A percentile compares a stretch with the other conserved stretches of the same genome.
Conservation (phyloP, 2,329 filamentous ascomycete genomes). For the Alternaria solani region DNA sequence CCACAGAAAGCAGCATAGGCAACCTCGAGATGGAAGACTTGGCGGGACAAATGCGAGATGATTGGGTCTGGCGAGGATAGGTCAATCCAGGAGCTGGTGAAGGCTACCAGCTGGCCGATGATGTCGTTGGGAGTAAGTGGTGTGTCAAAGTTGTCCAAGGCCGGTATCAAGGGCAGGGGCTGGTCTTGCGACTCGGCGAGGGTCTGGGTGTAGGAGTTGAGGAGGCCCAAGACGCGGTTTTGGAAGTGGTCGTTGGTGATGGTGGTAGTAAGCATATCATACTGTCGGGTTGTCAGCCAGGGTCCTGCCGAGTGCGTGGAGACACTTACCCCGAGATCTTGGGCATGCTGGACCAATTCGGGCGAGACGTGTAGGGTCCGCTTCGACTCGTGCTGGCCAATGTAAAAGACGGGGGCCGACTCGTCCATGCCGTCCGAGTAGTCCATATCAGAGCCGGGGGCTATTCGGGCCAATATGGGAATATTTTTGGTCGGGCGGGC, state of each 20-base stretch:
- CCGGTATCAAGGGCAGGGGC: conserved; percentile 59
- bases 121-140: conserved; percentile 72
- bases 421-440: conserved; percentile 47
- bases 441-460: conserved; percentile 33
- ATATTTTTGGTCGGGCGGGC: not conserved
- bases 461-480: not conserved
- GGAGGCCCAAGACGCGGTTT: conserved; percentile 69
- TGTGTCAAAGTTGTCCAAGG: conserved; percentile 82
- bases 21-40: conserved; percentile 89
- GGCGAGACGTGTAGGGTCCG: conserved; percentile 68
- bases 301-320: not conserved
- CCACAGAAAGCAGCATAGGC: conserved; percentile 97
- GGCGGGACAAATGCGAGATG: conserved; percentile 84
- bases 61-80: conserved; percentile 82
- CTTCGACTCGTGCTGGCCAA: conserved; percentile 77
- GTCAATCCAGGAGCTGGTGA: conserved; percentile 92
- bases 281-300: conserved; percentile 58
- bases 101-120: conserved; percentile 77
- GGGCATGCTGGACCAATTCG: conserved; percentile 70
- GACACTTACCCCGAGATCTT: conserved; percentile 71
- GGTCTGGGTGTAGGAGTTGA: conserved; percentile 63
- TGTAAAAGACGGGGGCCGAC: conserved; percentile 65
- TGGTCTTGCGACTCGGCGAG: conserved; percentile 54
- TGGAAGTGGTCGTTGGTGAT: conserved; percentile 80
- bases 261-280: conserved; percentile 79